Percentiles rank a stretch among this genome's conserved stretches.
Evolutionary conservation across 805 yeast species (phyloP).

Genomic region (Sugiyamaella valdiviana): DNA sequence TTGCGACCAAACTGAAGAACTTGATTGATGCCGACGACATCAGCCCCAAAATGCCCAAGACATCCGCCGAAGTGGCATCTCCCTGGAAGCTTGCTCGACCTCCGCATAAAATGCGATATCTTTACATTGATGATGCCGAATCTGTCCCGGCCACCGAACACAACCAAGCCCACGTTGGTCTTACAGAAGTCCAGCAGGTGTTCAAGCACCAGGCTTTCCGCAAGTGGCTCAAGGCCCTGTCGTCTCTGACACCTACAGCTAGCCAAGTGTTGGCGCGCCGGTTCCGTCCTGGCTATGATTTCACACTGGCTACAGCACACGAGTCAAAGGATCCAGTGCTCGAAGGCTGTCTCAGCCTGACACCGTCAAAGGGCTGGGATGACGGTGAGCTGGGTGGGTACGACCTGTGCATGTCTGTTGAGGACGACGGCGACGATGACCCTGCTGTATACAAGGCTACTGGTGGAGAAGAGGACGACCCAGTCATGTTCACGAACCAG

Average conservation of each 20-base stretch:
- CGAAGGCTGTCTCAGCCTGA: conserved; percentile 76
- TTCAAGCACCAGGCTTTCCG: conserved; percentile 56
- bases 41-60: conserved; percentile 46
- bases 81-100: conserved; percentile 95
- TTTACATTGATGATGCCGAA: conserved; percentile 63
- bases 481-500: conserved; percentile 70
- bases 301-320: conserved; percentile 75
- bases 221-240: conserved; percentile 60
- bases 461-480: conserved; percentile 60
- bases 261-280: conserved; percentile 72
- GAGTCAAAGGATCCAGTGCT: conserved; percentile 41
- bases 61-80: conserved; percentile 44
- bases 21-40: conserved; percentile 50
- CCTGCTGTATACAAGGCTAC: conserved; percentile 76
- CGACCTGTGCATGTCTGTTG: conserved; percentile 69
- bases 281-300: conserved; percentile 93
- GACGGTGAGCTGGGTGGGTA: conserved; percentile 90
- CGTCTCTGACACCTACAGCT: conserved; percentile 52
- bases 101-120: conserved; percentile 83
- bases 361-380: conserved; percentile 82
- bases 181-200: conserved; percentile 52
- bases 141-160: conserved; percentile 12
- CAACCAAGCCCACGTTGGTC: conserved; percentile 25
- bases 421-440: conserved; percentile 46
- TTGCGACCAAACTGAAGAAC: conserved; percentile 42